Evolutionary conservation across 306 rosid genomes (phyloP).

Genomic region (Vigna hirtella): DNA sequence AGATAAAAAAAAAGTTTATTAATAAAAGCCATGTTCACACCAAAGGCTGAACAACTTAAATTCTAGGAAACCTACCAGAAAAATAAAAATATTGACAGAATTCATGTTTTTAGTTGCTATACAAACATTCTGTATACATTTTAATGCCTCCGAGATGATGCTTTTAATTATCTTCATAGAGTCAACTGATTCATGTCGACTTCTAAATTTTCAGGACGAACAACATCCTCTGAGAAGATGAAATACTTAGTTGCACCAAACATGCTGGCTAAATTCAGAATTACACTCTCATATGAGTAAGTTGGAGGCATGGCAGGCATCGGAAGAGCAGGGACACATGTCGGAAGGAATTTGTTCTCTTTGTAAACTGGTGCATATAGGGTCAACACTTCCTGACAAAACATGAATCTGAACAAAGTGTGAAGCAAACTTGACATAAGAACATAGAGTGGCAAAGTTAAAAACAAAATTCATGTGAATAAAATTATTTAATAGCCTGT

Average conservation of each 20-base stretch:
- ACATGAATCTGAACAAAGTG: constrained; percentile 70
- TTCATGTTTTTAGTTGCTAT: constrained; percentile 43
- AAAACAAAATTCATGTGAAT: not conserved
- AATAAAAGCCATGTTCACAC: constrained; percentile 14
- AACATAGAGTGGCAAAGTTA: not conserved
- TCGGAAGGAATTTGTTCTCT: constrained; percentile 70
- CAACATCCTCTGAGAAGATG: constrained; percentile 56
- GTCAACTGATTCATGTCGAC: constrained; percentile 26
- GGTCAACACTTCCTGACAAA: constrained; percentile 71
- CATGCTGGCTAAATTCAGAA: constrained; percentile 62
- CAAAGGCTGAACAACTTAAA: constrained; percentile 30
- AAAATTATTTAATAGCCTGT: constrained; percentile 10
- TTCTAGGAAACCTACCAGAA: constrained; percentile 30
- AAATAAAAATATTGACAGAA: constrained; percentile 23
- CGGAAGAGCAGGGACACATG: constrained; percentile 78
- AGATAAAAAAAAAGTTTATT: not conserved
- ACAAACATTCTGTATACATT: constrained; percentile 43
- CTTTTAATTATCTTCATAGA: constrained; percentile 33
- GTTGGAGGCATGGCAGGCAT: constrained; percentile 49
- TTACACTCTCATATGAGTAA: constrained; percentile 52
- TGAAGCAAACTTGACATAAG: constrained; percentile 4
- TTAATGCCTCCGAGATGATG: constrained; percentile 33
- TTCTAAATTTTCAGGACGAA: constrained; percentile 48
- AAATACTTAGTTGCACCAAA: constrained; percentile 70
- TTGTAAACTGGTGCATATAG: constrained; percentile 64